Base-by-base conservation (phyloP, 225 moss, liverwort and hornwort species). In the Sphagnum tenellum region DNA sequence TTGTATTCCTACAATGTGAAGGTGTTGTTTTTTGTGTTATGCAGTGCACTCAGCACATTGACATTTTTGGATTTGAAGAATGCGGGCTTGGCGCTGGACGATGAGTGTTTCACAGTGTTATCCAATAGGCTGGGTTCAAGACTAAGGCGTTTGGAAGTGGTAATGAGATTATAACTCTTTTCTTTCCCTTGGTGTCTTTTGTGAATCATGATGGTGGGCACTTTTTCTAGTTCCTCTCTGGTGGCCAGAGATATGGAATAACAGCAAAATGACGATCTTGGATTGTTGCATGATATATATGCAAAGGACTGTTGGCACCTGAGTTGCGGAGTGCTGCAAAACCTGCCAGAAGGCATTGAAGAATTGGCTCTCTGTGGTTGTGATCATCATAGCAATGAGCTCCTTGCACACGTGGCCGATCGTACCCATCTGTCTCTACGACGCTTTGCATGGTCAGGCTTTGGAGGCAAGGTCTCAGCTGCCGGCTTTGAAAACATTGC, bases 361-460 rank as follows among this genome's bases (percentile, higher is more conserved):
- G 89, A 89, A 66, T 59, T 89, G 49, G 84, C 84, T 6, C 65
- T 89, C 13, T 84, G 84, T 66, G 89, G 89, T 4, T 89, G 89
- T 66, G 87, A 89, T 52, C 87, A 82, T 52, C 89, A 89, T 51
- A 85, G 76, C 70, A 78, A 85, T 67, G 70, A 63, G 13, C 65
- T 89, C 57, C 87, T 89, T 14, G 65, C 54, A 10, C 70, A 74
- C 64, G 84, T 87, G 8, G 81, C 79, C 2, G 73, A 79, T 44
- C 59, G 77, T 56, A 72, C 83, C 56, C 66, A 68, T 45, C 76
- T 70, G 10, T 75, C 78, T 13, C 63, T 89, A 7, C 87, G 87
- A 67, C 82, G 84, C 46, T 85, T 89, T 64, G 87, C 87, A 47
- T 89, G 89, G 89, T 89, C 89, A 60, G 87, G 89, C n/a, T 89